Evolutionary conservation across 208 protist species (phyloP), one percentile per base, ranked within the genome.

Genomic region (Acanthamoeba lenticulata): DNA sequence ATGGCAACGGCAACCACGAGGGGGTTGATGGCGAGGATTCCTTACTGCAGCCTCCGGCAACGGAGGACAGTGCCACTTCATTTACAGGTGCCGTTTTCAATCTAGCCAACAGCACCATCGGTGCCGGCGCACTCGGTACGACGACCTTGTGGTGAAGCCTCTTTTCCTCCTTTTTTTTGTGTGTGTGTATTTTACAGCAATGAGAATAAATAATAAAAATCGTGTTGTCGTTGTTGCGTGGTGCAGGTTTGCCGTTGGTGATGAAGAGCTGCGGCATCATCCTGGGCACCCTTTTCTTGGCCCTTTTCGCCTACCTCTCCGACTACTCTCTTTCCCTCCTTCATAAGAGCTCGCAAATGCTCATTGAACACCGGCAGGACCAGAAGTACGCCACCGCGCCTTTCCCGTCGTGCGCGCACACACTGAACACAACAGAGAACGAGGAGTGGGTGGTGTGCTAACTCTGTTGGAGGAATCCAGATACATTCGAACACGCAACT

Each of bases 241-340:
- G 17, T 60, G 52, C 9, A 79, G 67, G 67, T 79, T 36, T 79
- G 34, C 69, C 69, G 15, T 29, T 79, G 40, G 69, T 79, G 69
- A 79, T 79, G 69, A 79, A 79, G 69, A 79, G 69, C 24, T 79
- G 69, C 38, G 69, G 69, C 40, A 79, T 79, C 69, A 47, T 79
- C 0, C 40, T 47, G 40, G 69, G 69, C 38, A 79, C 69, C 69
- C 40, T 79, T 3, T 79, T 79, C 40, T 13, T 79, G 32, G 69
- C 69, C 69, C 44, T 79, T 36, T 79, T 79, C 36, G 69, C 69
- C 69, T 79, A 27, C 40, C 69, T 79, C 69, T 79, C 69, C 69
- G 69, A 79, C 69, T 79, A 79, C 24, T 79, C 69, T 19, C 69
- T 79, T 32, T 47, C 69, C 38, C 69, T 79, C 36, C 69, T 79